Evolutionary conservation across 129 eudicot genomes (phyloP).

Genomic region (Rutidosis leptorrhynchoides): DNA sequence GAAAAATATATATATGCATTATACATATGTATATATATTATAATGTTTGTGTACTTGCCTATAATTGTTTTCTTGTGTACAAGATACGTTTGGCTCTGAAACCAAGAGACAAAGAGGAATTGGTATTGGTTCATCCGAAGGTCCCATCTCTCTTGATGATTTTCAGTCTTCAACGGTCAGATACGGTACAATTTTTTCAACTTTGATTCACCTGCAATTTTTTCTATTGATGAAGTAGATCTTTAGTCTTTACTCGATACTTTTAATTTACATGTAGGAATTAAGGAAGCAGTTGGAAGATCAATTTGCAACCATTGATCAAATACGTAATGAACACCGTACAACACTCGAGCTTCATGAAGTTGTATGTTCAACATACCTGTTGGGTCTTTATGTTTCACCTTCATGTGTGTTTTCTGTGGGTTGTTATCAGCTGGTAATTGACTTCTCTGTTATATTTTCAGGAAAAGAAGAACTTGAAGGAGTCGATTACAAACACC

Average conservation of each 20-base stretch:
- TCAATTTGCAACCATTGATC: conserved; percentile 67
- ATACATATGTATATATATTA: no score
- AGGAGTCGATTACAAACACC: conserved; percentile 61
- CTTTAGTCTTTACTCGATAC: conserved; percentile 3
- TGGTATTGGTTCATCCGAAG: conserved; percentile 89
- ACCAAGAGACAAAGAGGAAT: conserved; percentile 82
- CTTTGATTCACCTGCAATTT: conserved; percentile 10
- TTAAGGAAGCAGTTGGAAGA: conserved; percentile 84
- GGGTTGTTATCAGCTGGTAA: conserved; percentile 9
- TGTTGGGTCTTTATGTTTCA: conserved; percentile 4
- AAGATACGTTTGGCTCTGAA: conserved; percentile 60
- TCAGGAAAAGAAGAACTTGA: conserved; percentile 78
- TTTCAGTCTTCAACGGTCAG: conserved; percentile 90
- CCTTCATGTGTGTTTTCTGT: conserved; percentile 12
- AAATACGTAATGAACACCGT: conserved; percentile 66
- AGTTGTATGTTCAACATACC: conserved; percentile 49
- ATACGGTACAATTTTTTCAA: conserved; percentile 57
- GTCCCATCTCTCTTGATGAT: conserved; percentile 96
- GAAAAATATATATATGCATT: no score
- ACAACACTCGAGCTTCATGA: conserved; percentile 69
- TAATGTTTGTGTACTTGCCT: not conserved
- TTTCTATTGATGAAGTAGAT: conserved; percentile 17
- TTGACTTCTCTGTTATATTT: conserved; percentile 10
- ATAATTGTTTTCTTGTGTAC: conserved; percentile 17
- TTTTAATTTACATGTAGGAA: conserved; percentile 46